These are phyloP conservation scores for Eucalyptus cloeziana DNA, from an alignment of 345 rosid genomes.

Conservation along the genomic window DNA sequence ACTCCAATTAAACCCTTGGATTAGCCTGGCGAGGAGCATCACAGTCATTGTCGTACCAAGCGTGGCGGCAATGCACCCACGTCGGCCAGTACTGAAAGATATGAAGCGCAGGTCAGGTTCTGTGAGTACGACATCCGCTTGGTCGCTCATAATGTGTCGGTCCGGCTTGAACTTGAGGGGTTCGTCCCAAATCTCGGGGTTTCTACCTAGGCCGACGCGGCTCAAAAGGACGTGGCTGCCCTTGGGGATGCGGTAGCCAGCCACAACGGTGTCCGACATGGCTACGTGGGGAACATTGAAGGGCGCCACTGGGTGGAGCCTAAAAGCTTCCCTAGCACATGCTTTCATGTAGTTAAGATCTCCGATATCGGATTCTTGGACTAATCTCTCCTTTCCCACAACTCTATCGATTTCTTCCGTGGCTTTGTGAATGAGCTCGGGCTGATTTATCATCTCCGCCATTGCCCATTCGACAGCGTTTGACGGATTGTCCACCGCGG, in stretches of 20 bases:
- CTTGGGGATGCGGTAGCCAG: conserved; percentile 14
- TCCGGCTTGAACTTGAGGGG: conserved; percentile 16
- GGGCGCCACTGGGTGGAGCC: conserved; percentile 9
- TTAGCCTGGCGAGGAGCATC: conserved; percentile 1
- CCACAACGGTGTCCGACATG: conserved; percentile 9
- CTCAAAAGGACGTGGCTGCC: conserved; percentile 16
- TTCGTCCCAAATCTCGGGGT: conserved; percentile 15
- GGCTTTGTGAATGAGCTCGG: conserved; percentile 5
- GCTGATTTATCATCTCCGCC: conserved; percentile 18
- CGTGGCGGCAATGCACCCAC: not conserved
- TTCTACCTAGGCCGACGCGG: conserved; percentile 14
- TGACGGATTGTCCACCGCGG: conserved; percentile 28
- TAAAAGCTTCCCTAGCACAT: not conserved
- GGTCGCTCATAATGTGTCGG: conserved; percentile 1
- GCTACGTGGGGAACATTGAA: conserved; percentile 12
- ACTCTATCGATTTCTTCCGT: conserved; percentile 5
- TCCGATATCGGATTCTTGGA: conserved; percentile 15
- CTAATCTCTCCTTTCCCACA: conserved; percentile 13
- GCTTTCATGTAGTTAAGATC: conserved; percentile 17
- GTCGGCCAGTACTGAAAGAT: conserved; percentile 2
- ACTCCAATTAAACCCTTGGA: not conserved
- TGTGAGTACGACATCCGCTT: not conserved
- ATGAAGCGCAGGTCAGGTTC: not conserved
- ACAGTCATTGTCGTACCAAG: not conserved
- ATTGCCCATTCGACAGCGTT: conserved; percentile 23